Conservation (phyloP, 2,329 filamentous ascomycete species). For the Diplodia seriata region DNA sequence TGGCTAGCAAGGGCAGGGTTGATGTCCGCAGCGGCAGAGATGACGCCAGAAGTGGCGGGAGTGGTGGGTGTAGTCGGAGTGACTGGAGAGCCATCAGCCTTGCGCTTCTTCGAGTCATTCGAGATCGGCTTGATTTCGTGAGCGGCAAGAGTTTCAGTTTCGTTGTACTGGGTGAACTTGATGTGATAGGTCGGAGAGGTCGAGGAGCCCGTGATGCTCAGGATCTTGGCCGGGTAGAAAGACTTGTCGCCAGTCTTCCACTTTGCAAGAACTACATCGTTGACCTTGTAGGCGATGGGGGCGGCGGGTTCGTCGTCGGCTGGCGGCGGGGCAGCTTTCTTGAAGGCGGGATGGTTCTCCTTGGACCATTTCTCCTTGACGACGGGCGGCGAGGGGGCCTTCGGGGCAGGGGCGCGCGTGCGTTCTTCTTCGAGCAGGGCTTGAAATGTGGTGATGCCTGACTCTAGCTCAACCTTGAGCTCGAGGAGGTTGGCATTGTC, state of each 20-base stretch:
- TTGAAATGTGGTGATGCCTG: slow-evolving; percentile 79
- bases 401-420: slow-evolving; percentile 59
- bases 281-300: slow-evolving; percentile 70
- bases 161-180: slow-evolving; percentile 90
- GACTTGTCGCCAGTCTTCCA: slow-evolving; percentile 88
- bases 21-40: slow-evolving; percentile 71
- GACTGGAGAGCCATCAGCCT: slow-evolving; percentile 77
- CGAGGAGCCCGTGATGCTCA: slow-evolving; percentile 90
- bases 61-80: slow-evolving; percentile 53
- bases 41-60: slow-evolving; percentile 58
- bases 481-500: slow-evolving; percentile 78
- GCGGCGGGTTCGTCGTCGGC: slow-evolving; percentile 23
- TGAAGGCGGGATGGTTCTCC: slow-evolving; percentile 79
- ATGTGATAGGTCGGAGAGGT: slow-evolving; percentile 91
- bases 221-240: slow-evolving; percentile 92
- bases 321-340: slow-evolving; percentile 52
- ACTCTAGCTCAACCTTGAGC: slow-evolving; percentile 81
- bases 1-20: slow-evolving; percentile 70
- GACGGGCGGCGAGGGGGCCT: slow-evolving; percentile 51
- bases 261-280: slow-evolving; percentile 88
- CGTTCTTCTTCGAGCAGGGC: slow-evolving; percentile 82
- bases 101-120: slow-evolving; percentile 67
- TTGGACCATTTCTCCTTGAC: slow-evolving; percentile 69
- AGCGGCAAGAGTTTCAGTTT: slow-evolving; percentile 76
- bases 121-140: slow-evolving; percentile 44